Evolutionary conservation across 495 filamentous ascomycete species (phyloP).

Genomic region (Aspergillus taichungensis): DNA sequence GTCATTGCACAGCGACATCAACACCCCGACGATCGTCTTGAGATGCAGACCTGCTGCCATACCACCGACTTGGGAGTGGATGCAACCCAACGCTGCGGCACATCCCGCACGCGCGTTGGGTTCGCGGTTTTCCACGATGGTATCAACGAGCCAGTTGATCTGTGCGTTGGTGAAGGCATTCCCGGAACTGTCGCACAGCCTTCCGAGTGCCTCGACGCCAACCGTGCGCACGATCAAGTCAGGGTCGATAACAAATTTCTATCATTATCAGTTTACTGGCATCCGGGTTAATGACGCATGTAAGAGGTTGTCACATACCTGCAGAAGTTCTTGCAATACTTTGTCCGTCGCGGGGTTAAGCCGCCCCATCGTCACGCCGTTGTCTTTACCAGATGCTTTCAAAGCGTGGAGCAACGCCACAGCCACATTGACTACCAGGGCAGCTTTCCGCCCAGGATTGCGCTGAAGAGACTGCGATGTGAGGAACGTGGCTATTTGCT

Average conservation of each 20-base stretch:
- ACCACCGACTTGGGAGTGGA: conserved; percentile 89
- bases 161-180: conserved; percentile 82
- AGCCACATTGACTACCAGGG: conserved; percentile 84
- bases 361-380: conserved; percentile 60
- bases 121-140: conserved; percentile 85
- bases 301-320: conserved; percentile 29
- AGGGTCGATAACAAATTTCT: conserved; percentile 67
- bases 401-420: conserved; percentile 70
- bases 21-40: conserved; percentile 87
- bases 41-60: conserved; percentile 98
- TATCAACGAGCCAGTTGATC: conserved; percentile 87
- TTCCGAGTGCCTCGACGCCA: conserved; percentile 79
- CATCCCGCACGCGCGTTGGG: conserved; percentile 90
- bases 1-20: conserved; percentile 93
- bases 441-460: conserved; percentile 79
- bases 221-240: conserved; percentile 82
- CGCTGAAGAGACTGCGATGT: conserved; percentile 71
- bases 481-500: conserved; percentile 82
- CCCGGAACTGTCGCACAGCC: conserved; percentile 80
- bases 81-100: conserved; percentile 85
- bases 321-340: conserved; percentile 73
- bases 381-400: conserved; percentile 77
- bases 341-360: conserved; percentile 74
- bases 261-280: conserved; percentile 5
- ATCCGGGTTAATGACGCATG: background rate